Evolutionary conservation across 768 basidiomycete species (phyloP).

Genomic region (Exsudoporus frostii): DNA sequence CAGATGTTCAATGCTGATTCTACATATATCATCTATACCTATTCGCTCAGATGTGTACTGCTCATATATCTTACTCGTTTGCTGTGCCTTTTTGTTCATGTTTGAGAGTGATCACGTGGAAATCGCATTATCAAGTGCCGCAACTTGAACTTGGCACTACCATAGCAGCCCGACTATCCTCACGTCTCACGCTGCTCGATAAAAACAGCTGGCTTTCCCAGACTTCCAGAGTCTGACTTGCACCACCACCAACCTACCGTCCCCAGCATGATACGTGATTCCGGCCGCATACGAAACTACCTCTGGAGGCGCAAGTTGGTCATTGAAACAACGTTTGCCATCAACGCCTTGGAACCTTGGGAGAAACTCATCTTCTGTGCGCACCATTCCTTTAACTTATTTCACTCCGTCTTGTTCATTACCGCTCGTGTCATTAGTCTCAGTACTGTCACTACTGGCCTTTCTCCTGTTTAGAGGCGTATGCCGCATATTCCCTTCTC

Average conservation of each 20-base stretch:
- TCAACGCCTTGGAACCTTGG: conserved; percentile 65
- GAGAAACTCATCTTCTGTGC: conserved; percentile 60
- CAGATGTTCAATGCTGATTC: background rate
- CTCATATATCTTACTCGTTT: conserved; percentile 5
- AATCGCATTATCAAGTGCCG: background rate
- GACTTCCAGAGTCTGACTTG: background rate
- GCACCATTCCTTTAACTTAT: conserved; percentile 23
- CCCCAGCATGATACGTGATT: conserved; percentile 7
- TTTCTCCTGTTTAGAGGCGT: conserved; percentile 50
- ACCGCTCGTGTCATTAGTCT: conserved; percentile 30
- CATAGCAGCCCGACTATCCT: no score
- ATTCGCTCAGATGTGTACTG: conserved; percentile 16
- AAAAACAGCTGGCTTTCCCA: background rate
- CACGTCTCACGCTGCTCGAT: conserved; percentile 5
- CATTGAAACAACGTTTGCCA: conserved; percentile 57
- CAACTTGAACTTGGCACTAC: background rate
- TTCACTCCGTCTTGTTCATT: background rate
- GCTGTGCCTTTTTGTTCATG: background rate
- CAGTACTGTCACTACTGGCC: conserved; percentile 37
- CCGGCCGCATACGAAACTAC: conserved; percentile 26
- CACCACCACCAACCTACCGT: background rate
- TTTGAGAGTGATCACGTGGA: conserved; percentile 2
- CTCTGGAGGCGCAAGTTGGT: conserved; percentile 54
- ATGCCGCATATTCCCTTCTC: conserved; percentile 56
- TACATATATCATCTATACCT: conserved; percentile 16